phyloP scores from a whole-genome alignment of 352 stramenopile genomes.

The Blastocystis sp. region DNA sequence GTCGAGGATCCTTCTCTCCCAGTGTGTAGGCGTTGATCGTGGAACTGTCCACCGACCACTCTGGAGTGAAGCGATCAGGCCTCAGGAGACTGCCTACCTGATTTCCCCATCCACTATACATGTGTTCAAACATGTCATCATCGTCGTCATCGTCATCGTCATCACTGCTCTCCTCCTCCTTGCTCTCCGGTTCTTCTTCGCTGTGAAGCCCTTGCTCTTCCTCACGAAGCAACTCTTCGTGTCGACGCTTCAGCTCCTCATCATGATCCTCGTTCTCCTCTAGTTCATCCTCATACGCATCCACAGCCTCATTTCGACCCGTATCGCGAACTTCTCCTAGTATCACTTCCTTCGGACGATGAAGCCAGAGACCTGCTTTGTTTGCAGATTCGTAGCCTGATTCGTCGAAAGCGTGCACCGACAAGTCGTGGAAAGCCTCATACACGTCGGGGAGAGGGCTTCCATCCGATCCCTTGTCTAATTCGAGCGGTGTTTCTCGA shows the following conservation, averaged over 20 bases:
- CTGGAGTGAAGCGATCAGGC: constrained; percentile 22
- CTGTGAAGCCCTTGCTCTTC: not conserved
- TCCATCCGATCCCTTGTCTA: constrained; percentile 19
- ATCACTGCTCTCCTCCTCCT: not conserved
- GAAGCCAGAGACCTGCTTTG: not conserved
- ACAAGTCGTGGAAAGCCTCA: constrained; percentile 6
- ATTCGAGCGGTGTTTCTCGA: not conserved
- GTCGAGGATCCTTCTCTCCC: constrained; percentile 59
- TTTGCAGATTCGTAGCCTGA: not conserved
- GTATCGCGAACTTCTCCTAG: constrained; percentile 28
- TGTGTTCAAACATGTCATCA: constrained; percentile 55
- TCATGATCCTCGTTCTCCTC: constrained; percentile 59
- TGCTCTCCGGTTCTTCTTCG: not conserved
- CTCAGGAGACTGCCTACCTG: constrained; percentile 20
- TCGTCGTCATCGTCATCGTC: not conserved
- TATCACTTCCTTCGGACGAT: constrained; percentile 41
- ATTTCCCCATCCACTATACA: constrained; percentile 44
- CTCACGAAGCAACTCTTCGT: not conserved
- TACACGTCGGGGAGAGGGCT: constrained; percentile 4
- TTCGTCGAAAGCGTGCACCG: not conserved
- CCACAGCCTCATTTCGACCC: constrained; percentile 27
- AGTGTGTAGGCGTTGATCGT: constrained; percentile 47
- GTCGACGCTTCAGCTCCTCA: constrained; percentile 11
- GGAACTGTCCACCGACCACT: constrained; percentile 23
- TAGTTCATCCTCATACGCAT: constrained; percentile 45